Evolutionary conservation across 1,284 basidiomycete species (phyloP).

Genomic region (Ustilago nuda): DNA sequence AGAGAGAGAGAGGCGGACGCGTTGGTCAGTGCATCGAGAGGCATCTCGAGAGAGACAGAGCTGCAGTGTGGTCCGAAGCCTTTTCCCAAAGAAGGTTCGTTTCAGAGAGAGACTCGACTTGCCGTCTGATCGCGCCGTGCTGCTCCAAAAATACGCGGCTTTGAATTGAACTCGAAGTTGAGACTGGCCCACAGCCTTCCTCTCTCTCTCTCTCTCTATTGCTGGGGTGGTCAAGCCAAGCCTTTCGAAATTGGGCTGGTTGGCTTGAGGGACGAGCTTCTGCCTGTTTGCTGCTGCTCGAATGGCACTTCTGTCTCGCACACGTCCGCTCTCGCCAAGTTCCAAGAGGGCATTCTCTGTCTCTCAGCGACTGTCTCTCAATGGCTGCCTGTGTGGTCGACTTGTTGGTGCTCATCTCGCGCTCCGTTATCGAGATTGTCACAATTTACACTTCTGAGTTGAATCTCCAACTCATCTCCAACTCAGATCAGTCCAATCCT

Average conservation of each 20-base stretch:
- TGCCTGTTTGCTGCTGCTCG: constrained; percentile 9
- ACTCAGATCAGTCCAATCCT: background rate
- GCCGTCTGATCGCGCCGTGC: constrained; percentile 32
- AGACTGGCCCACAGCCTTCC: constrained; percentile 7
- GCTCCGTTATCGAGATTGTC: constrained; percentile 26
- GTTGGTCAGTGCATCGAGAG: constrained; percentile 16
- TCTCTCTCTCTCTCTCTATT: background rate
- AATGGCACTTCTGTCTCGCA: background rate
- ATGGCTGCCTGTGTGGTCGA: background rate
- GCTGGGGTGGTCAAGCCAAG: constrained; percentile 10
- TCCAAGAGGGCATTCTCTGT: constrained; percentile 3
- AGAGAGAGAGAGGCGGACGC: background rate
- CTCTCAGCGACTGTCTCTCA: background rate
- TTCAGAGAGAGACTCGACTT: background rate
- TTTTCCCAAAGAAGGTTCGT: constrained; percentile 18
- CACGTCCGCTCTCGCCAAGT: constrained; percentile 14
- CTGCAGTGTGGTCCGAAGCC: background rate
- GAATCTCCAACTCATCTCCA: constrained; percentile 7
- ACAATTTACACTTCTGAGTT: constrained; percentile 2
- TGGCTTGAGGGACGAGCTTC: background rate
- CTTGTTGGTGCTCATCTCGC: constrained; percentile 12
- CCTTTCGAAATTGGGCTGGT: background rate
- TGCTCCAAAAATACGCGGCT: constrained; percentile 9
- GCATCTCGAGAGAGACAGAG: background rate
- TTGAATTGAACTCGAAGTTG: background rate